Evolutionary conservation across 768 basidiomycete genomes (phyloP).

Genomic region (Mycena capillaripes): DNA sequence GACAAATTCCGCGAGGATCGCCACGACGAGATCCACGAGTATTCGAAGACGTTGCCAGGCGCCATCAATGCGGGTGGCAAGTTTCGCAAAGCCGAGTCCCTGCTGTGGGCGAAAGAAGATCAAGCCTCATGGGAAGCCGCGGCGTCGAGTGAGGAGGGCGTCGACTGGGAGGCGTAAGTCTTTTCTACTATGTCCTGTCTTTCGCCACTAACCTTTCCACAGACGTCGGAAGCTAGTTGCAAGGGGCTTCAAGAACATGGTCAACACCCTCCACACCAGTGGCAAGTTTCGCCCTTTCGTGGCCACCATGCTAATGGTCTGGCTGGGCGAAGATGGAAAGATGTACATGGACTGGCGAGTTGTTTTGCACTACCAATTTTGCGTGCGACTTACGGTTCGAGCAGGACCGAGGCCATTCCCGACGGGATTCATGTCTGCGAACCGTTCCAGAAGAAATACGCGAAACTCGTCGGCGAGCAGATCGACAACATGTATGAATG

Average conservation of each 20-base stretch:
- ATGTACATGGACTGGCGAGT: constrained; percentile 8
- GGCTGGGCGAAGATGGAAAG: constrained; percentile 5
- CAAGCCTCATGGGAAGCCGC: constrained; percentile 9
- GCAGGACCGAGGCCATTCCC: constrained; percentile 16
- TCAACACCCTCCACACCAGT: background rate
- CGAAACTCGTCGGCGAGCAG: background rate
- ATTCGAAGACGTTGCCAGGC: constrained; percentile 3
- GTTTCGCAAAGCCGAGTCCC: constrained; percentile 19
- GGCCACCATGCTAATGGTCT: constrained; percentile 10
- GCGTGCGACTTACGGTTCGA: background rate
- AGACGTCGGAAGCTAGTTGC: constrained; percentile 18
- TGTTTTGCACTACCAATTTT: background rate
- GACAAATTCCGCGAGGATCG: constrained; percentile 15
- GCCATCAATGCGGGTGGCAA: constrained; percentile 17
- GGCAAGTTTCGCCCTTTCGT: constrained; percentile 18
- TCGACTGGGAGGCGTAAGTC: constrained; percentile 19
- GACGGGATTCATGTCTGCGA: background rate
- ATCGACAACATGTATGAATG: background rate
- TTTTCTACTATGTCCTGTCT: background rate
- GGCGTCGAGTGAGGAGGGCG: background rate
- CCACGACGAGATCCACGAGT: constrained; percentile 1
- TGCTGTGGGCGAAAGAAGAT: constrained; percentile 13
- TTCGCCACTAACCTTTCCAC: background rate
- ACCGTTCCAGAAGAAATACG: background rate
- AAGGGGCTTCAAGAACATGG: constrained; percentile 11